Percentiles rank a stretch among this genome's conserved stretches.
These are phyloP conservation scores for Citrus mangshanensis DNA, from an alignment of 345 rosid genomes.

Conservation along the genomic window DNA sequence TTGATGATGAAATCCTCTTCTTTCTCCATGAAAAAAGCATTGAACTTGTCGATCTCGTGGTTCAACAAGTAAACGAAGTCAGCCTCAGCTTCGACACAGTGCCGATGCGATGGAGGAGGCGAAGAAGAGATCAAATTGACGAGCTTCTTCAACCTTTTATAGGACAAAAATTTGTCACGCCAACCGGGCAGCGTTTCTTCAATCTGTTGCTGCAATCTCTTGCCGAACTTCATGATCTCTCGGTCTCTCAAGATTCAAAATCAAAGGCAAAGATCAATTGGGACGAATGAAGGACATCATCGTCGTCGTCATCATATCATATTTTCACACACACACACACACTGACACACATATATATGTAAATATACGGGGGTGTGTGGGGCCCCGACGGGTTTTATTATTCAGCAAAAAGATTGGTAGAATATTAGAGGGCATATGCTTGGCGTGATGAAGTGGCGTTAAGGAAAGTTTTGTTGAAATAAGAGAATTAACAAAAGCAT, in stretches of 20 bases:
- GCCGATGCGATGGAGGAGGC: conserved; percentile 25
- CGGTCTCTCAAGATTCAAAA: not conserved
- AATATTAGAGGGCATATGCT: conserved; percentile 65
- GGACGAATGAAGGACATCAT: not conserved
- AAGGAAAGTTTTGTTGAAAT: conserved; percentile 40
- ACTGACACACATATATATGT: too few species aligned
- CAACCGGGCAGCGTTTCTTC: conserved; percentile 76
- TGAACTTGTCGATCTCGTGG: conserved; percentile 83
- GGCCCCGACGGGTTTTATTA: not conserved
- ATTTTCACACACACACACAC: too few species aligned
- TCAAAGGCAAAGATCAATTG: conserved; percentile 5
- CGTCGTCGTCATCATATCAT: too few species aligned
- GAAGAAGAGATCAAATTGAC: conserved; percentile 47
- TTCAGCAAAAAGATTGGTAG: conserved; percentile 16
- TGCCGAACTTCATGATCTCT: conserved; percentile 73
- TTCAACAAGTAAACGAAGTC: conserved; percentile 59
- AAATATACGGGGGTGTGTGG: not conserved
- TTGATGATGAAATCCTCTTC: conserved; percentile 90
- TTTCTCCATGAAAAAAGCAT: conserved; percentile 74
- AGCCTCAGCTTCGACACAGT: conserved; percentile 34
- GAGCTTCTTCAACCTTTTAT: conserved; percentile 77
- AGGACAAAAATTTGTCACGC: conserved; percentile 71
- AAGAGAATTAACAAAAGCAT: conserved; percentile 42
- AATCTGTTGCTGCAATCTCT: conserved; percentile 74
- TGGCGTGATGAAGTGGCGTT: conserved; percentile 56